These are phyloP conservation scores for Lactarius tabidus DNA, from an alignment of 768 basidiomycete genomes.

Conservation along the genomic window DNA sequence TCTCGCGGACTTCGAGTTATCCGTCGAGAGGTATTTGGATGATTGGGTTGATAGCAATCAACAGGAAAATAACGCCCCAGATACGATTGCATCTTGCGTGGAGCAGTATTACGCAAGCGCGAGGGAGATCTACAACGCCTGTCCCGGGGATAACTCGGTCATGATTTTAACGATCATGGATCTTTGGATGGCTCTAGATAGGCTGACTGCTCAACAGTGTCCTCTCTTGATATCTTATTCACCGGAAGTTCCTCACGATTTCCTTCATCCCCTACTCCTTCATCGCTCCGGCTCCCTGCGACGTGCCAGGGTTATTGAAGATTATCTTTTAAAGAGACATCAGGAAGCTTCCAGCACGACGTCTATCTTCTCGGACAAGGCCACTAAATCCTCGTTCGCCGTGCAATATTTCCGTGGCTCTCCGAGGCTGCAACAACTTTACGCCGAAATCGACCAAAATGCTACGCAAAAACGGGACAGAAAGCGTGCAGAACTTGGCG, in stretches of 20 bases:
- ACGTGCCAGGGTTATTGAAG: not conserved
- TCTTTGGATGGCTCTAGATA: not conserved
- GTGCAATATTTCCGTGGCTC: not conserved
- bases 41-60: not conserved
- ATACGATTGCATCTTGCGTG: not conserved
- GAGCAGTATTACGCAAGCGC: not conserved
- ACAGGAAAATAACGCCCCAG: not conserved
- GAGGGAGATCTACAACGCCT: not conserved
- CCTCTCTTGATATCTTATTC: not conserved
- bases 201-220: not conserved
- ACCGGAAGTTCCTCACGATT: not conserved
- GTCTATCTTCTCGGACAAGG: constrained; percentile 4
- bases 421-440: not conserved
- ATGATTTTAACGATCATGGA: not conserved
- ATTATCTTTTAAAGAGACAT: not conserved
- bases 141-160: not conserved
- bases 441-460: not conserved
- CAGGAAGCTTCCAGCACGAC: not conserved
- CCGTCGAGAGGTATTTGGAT: not conserved
- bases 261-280: not conserved
- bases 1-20: not conserved
- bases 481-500: not conserved
- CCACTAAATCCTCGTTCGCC: not conserved
- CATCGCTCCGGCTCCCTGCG: not conserved
- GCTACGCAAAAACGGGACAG: not conserved